Conservation (phyloP, 306 rosid species). For the Glycine soja region DNA sequence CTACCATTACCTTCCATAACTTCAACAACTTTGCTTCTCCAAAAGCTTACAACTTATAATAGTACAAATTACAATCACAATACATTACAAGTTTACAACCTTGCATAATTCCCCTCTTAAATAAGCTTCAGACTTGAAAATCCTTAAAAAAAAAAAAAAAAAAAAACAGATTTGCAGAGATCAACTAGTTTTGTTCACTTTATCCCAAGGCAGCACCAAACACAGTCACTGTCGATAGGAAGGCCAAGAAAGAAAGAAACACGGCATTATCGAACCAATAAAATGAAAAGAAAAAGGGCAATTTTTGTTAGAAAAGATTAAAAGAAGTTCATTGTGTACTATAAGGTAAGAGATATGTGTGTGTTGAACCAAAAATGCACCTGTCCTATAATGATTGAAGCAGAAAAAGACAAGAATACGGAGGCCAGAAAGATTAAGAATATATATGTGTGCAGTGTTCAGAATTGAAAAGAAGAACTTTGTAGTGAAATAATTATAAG, state of each 20-base stretch:
- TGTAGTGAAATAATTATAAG: background rate
- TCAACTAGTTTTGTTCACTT: background rate
- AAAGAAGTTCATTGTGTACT: background rate
- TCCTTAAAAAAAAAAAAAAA: background rate
- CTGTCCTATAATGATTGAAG: background rate
- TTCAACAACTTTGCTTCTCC: background rate
- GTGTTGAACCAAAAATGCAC: conserved; percentile 19
- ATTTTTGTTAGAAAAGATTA: background rate
- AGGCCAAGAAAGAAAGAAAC: conserved; percentile 20
- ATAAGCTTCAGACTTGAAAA: background rate
- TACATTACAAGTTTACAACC: background rate
- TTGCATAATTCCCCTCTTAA: background rate
- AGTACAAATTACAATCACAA: background rate
- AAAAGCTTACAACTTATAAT: background rate
- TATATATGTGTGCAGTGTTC: conserved; percentile 7
- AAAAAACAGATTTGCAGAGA: conserved; percentile 17
- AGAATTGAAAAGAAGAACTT: conserved; percentile 19
- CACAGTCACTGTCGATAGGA: conserved; percentile 7
- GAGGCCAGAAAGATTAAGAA: background rate
- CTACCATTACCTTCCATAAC: conserved; percentile 48
- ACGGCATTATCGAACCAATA: conserved; percentile 20
- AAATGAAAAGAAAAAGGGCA: background rate
- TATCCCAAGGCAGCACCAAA: conserved; percentile 4
- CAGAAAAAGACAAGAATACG: background rate
- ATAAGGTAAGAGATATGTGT: background rate